Percentiles rank a stretch among this genome's conserved stretches.
Evolutionary conservation across 371 early-diverging fungal genomes (phyloP).

Genomic region (Actinomortierella wolfii): DNA sequence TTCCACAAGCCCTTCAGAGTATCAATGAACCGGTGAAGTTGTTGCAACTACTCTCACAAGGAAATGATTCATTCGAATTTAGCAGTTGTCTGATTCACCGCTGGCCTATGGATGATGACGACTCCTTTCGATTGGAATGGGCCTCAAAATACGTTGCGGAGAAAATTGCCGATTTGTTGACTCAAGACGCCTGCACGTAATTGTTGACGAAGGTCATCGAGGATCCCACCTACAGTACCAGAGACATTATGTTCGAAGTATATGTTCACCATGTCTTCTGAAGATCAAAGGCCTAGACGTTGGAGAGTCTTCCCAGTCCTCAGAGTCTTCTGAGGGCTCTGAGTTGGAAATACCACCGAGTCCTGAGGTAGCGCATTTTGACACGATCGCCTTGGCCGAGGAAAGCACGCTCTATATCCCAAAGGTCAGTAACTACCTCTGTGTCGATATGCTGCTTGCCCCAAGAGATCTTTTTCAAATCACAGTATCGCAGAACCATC

Average conservation of each 20-base stretch:
- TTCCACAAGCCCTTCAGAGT: conserved; percentile 13
- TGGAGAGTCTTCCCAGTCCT: neutral
- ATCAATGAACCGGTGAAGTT: conserved; percentile 11
- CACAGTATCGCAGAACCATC: conserved; percentile 4
- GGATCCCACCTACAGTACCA: neutral
- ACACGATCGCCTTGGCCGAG: neutral
- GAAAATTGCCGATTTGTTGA: conserved; percentile 2
- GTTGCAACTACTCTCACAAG: conserved; percentile 16
- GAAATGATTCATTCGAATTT: conserved; percentile 7
- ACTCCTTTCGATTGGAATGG: conserved; percentile 10
- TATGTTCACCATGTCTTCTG: conserved; percentile 14
- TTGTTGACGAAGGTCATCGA: conserved; percentile 8
- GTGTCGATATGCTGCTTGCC: conserved; percentile 17
- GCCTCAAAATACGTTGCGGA: conserved; percentile 14
- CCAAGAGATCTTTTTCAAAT: conserved; percentile 9
- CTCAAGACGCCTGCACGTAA: conserved; percentile 2
- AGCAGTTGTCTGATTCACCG: conserved; percentile 26
- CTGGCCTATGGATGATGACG: conserved; percentile 15
- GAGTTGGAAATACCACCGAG: conserved; percentile 7
- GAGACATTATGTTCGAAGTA: conserved; percentile 11
- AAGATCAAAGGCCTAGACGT: conserved; percentile 11
- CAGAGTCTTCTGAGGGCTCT: too few species aligned
- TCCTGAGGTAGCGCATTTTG: conserved; percentile 2
- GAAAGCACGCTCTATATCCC: conserved; percentile 8
- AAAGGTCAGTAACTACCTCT: conserved; percentile 7